Percentiles rank a stretch among this genome's conserved stretches.
These are phyloP conservation scores for Arbutus unedo DNA, from an alignment of 148 eudicot species.

Conservation along the genomic window DNA sequence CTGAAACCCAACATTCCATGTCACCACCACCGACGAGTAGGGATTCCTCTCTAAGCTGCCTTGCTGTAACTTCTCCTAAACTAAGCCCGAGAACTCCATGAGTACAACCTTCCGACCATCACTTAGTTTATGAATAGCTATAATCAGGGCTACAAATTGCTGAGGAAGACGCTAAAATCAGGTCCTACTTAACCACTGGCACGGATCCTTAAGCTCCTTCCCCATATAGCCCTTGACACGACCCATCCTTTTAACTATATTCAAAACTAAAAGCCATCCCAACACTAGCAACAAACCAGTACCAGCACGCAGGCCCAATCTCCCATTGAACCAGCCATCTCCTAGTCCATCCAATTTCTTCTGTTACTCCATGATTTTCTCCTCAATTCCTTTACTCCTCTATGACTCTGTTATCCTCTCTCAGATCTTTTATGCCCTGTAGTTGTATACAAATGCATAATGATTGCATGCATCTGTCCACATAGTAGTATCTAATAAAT, in stretches of 20 bases:
- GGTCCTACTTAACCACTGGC: no score
- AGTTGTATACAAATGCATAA: not conserved
- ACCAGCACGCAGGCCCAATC: no score
- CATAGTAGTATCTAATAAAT: not conserved
- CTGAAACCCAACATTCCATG: not conserved
- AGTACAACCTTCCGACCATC: not conserved
- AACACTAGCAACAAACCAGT: no score
- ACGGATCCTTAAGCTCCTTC: no score
- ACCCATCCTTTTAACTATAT: no score
- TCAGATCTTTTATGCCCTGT: not conserved
- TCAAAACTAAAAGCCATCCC: no score
- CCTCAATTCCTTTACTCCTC: not conserved
- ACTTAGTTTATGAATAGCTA: not conserved
- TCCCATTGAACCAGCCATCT: not conserved
- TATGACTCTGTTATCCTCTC: not conserved
- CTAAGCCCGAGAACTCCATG: not conserved
- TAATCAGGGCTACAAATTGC: not conserved
- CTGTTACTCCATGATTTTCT: not conserved
- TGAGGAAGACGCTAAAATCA: no score
- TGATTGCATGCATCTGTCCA: not conserved
- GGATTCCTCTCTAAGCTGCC: not conserved
- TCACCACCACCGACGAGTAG: not conserved
- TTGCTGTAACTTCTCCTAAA: not conserved
- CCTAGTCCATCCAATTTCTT: not conserved
- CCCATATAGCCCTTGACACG: no score